Evolutionary conservation across 768 basidiomycete genomes (phyloP).

Genomic region (Trametes maxima): DNA sequence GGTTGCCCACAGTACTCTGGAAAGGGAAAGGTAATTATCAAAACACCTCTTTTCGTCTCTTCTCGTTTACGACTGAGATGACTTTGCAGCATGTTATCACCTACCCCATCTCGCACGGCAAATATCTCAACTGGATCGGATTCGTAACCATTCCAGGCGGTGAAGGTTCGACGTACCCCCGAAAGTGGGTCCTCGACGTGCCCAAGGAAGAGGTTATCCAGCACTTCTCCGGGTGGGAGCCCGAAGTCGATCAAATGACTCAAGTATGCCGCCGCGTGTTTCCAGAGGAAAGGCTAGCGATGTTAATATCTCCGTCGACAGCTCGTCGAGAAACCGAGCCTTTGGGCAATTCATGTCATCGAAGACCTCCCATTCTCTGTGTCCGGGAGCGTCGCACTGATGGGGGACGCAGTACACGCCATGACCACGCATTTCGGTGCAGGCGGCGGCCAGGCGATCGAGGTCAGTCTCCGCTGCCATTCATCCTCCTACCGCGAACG

Average conservation of each 20-base stretch:
- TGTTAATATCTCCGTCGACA: not conserved
- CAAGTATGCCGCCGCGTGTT: slow-evolving; percentile 13
- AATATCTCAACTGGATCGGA: slow-evolving; percentile 29
- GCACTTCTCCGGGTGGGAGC: slow-evolving; percentile 30
- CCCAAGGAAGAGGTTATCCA: slow-evolving; percentile 24
- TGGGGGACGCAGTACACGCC: slow-evolving; percentile 37
- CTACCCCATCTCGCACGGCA: slow-evolving; percentile 31
- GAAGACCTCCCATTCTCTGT: slow-evolving; percentile 29
- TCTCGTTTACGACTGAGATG: not conserved
- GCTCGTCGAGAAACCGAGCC: slow-evolving; percentile 28
- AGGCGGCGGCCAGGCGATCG: slow-evolving; percentile 35
- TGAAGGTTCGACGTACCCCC: slow-evolving; percentile 27
- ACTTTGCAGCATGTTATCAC: slow-evolving; percentile 31
- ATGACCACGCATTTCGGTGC: slow-evolving; percentile 34
- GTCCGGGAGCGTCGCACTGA: slow-evolving; percentile 31
- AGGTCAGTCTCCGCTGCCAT: slow-evolving; percentile 12
- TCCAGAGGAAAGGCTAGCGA: not conserved
- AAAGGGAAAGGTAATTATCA: slow-evolving; percentile 23
- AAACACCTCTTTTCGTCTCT: too few species aligned
- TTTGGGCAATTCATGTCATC: slow-evolving; percentile 33
- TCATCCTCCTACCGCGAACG: too few species aligned
- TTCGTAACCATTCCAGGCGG: slow-evolving; percentile 27
- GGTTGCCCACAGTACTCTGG: slow-evolving; percentile 21
- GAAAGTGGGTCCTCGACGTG: slow-evolving; percentile 30
- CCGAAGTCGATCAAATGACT: slow-evolving; percentile 29